Evolutionary conservation across 495 filamentous ascomycete species (phyloP).

Genomic region (Hapsidospora chrysogenum): DNA sequence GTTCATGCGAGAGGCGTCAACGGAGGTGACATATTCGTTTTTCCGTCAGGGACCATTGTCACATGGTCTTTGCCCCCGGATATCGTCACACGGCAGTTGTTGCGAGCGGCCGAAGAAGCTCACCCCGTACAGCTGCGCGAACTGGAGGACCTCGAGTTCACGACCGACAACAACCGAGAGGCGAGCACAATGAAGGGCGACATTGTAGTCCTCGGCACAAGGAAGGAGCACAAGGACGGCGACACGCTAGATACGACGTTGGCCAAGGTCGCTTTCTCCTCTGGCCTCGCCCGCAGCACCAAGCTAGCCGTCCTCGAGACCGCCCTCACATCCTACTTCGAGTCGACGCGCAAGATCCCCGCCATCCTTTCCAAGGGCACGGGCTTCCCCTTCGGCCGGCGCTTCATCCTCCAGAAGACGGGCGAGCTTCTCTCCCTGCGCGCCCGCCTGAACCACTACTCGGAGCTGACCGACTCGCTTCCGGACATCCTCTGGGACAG

Average conservation of each 20-base stretch:
- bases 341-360: slow-evolving; percentile 66
- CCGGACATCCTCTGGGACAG: slow-evolving; percentile 97
- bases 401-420: slow-evolving; percentile 80
- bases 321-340: slow-evolving; percentile 66
- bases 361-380: slow-evolving; percentile 40
- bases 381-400: slow-evolving; percentile 46
- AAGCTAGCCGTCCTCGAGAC: slow-evolving; percentile 89
- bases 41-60: slow-evolving; percentile 90
- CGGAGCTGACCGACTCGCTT: slow-evolving; percentile 85
- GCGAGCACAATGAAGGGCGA: slow-evolving; percentile 72
- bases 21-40: slow-evolving; percentile 82
- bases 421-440: slow-evolving; percentile 82
- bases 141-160: slow-evolving; percentile 79
- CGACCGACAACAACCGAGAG: slow-evolving; percentile 57
- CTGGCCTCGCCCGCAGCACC: slow-evolving; percentile 84
- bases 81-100: slow-evolving; percentile 49
- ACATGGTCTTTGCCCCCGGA: slow-evolving; percentile 69
- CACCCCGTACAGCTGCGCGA: slow-evolving; percentile 41
- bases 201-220: slow-evolving; percentile 73
- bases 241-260: slow-evolving; percentile 54
- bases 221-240: slow-evolving; percentile 22
- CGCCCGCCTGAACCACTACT: slow-evolving; percentile 90
- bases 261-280: slow-evolving; percentile 92
- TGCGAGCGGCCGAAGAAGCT: slow-evolving; percentile 59
- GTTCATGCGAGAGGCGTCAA: slow-evolving; percentile 37